Evolutionary conservation across 345 rosid genomes (phyloP).

Genomic region (Gossypium herbaceum): DNA sequence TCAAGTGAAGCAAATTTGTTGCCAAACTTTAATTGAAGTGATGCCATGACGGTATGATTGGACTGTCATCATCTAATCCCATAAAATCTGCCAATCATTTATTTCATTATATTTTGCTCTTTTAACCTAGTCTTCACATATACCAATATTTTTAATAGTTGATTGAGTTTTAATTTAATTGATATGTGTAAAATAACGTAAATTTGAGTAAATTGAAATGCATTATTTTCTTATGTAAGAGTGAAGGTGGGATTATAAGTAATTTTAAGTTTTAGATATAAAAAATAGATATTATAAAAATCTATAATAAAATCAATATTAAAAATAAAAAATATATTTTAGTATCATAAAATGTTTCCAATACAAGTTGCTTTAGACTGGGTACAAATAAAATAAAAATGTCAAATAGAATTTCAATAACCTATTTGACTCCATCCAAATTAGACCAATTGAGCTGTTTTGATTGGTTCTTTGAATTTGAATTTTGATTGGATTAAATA

Average conservation of each 20-base stretch:
- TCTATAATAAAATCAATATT: too few species aligned
- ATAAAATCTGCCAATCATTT: not conserved
- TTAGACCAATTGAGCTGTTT: not conserved
- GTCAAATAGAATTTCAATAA: too few species aligned
- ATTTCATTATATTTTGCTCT: not conserved
- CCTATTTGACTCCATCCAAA: not conserved
- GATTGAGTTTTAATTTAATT: accelerated
- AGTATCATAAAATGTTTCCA: not conserved
- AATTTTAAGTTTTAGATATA: too few species aligned
- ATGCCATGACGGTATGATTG: not conserved
- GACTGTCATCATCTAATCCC: not conserved
- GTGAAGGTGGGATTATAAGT: accelerated
- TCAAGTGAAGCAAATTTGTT: not conserved
- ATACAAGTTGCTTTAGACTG: too few species aligned
- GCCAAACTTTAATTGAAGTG: not conserved
- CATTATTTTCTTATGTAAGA: accelerated
- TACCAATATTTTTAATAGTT: too few species aligned
- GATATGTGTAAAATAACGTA: accelerated
- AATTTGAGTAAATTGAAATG: accelerated
- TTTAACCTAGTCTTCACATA: too few species aligned
- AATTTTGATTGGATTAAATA: not conserved
- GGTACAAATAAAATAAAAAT: too few species aligned
- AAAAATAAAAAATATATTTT: too few species aligned
- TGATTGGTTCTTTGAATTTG: not conserved
- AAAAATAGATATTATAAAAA: too few species aligned